These are phyloP conservation scores for Nematocida parisii DNA, from an alignment of 371 early-diverging fungal species.

Conservation along the genomic window DNA sequence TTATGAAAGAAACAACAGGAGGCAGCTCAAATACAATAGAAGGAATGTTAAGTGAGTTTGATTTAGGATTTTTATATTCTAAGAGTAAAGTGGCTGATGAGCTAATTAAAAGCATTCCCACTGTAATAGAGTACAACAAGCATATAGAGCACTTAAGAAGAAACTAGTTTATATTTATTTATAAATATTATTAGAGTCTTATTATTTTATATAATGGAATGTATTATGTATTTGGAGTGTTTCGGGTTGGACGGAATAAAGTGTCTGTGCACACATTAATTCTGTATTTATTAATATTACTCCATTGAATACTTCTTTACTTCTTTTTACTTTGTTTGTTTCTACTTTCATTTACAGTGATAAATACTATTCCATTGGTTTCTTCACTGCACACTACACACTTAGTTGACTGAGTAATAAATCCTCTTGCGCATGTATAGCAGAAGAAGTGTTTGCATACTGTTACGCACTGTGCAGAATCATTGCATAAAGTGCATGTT, in stretches of 20 bases:
- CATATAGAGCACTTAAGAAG: not conserved
- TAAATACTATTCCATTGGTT: slow-evolving; percentile 26
- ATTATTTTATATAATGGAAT: not conserved
- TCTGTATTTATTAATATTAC: too few species aligned
- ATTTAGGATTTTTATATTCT: slow-evolving; percentile 6
- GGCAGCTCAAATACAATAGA: not conserved
- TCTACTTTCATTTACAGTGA: slow-evolving; percentile 19
- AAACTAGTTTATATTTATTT: slow-evolving; percentile 2
- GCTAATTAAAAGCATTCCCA: not conserved
- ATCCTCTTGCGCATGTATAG: slow-evolving; percentile 22
- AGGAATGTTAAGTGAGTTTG: slow-evolving; percentile 16
- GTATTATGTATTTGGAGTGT: too few species aligned
- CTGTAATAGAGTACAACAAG: not conserved
- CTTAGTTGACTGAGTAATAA: slow-evolving; percentile 11
- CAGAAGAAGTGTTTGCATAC: slow-evolving; percentile 48
- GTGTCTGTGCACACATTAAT: too few species aligned
- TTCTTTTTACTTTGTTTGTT: not conserved
- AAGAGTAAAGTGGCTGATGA: not conserved
- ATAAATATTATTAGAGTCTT: not conserved
- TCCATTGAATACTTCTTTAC: too few species aligned
- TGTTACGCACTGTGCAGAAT: slow-evolving; percentile 32
- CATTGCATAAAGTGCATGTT: slow-evolving; percentile 22
- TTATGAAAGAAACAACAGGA: not conserved
- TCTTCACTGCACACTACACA: slow-evolving; percentile 43
- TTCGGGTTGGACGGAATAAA: too few species aligned